Evolutionary conservation across 306 rosid species (phyloP), one percentile per base, ranked within the genome.

Genomic region (Astragalus membranaceus): DNA sequence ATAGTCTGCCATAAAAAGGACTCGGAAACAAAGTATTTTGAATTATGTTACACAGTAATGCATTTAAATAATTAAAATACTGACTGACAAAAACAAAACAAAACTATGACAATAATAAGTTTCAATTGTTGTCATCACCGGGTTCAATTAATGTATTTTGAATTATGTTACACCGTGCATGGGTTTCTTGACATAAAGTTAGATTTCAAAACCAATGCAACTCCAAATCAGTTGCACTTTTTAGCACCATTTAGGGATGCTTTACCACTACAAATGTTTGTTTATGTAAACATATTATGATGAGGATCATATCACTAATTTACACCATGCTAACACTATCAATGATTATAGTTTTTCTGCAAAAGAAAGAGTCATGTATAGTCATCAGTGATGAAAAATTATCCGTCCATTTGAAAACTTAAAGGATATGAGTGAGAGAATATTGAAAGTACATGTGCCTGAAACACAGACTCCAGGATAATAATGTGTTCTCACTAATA

Each of bases 391-490:
- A 39, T 37, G 16, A 39, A 61, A 9, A 60, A 39, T 37, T 10
- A 16, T 5, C 49, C 32, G 5, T 37, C 23, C 47, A 37, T 35
- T 36, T 36, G 47, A 36, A 59, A 13, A 36, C 29, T 60, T 36
- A 60, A 59, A 16, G 49, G 10, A 16, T 44, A 76, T 60, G 76
- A 16, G 29, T 42, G 63, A 11, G 64, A 51, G 32, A 30, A 51
- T 55, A 35, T 51, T 46, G 42, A 37, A 73, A 72, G 41, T 20
- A 37, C 3, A 60, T 8, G 52, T 10, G 3, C 51, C 39, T 48
- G 52, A 72, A 72, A 72, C 62, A 44, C 10, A 42, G 12, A 33
- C 4, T 33, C 41, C 35, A 72, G 62, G 49, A 42, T 73, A 60
- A 23, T 26, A 73, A 48, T 36, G 52, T 49, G 32, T 23, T 61